Conservation (phyloP, 176 grass and related monocot genomes). For the Calamus simplicifolius region DNA sequence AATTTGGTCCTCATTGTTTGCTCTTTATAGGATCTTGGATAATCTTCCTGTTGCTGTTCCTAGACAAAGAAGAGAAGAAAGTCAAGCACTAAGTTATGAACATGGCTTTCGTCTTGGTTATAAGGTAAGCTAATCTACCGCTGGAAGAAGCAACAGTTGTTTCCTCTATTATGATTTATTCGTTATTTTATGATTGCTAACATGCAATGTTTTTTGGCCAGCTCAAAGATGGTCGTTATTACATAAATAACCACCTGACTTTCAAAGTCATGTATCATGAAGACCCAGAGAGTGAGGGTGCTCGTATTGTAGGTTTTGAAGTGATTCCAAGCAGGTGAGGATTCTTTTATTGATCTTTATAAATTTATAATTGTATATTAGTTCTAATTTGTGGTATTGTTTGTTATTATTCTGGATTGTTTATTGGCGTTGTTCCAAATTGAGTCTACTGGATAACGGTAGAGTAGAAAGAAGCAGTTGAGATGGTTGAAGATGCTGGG, state of each 20-base stretch:
- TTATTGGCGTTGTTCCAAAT: neutral
- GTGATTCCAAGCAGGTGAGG: slow-evolving; percentile 40
- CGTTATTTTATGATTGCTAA: neutral
- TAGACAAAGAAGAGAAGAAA: slow-evolving; percentile 37
- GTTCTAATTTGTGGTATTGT: slow-evolving; percentile 3
- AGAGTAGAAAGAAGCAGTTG: neutral
- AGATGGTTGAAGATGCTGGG: neutral
- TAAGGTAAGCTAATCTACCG: slow-evolving; percentile 21
- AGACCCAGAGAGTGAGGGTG: slow-evolving; percentile 25
- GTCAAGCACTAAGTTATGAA: slow-evolving; percentile 38
- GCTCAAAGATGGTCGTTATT: slow-evolving; percentile 31
- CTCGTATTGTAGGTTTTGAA: slow-evolving; percentile 47
- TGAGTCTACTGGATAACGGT: neutral
- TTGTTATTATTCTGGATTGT: neutral
- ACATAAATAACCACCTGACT: slow-evolving; percentile 51
- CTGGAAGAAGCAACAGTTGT: neutral
- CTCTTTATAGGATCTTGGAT: slow-evolving; percentile 39
- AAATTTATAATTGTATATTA: neutral
- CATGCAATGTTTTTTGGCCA: slow-evolving; percentile 4
- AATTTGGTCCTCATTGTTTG: slow-evolving; percentile 1
- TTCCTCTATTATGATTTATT: neutral
- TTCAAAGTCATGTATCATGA: slow-evolving; percentile 51
- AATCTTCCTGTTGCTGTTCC: slow-evolving; percentile 45
- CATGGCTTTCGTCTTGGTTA: slow-evolving; percentile 40
- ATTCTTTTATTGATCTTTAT: neutral